A percentile compares a stretch with the other conserved stretches of the same genome.
These are phyloP conservation scores for Harringtonia aguacate DNA, from an alignment of 2,329 filamentous ascomycete genomes.

Conservation along the genomic window DNA sequence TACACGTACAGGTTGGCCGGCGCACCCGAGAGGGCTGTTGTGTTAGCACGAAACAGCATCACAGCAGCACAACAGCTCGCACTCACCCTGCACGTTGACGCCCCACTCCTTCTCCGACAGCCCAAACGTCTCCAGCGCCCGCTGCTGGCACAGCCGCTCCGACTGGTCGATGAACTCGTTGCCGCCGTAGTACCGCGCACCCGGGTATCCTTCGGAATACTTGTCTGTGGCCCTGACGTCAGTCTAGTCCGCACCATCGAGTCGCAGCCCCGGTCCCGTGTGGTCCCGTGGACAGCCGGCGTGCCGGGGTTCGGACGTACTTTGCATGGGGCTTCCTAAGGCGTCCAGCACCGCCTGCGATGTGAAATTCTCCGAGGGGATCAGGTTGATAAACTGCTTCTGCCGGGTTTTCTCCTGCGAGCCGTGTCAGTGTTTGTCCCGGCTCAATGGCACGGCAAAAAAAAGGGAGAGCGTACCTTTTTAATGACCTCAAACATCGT, in stretches of 20 bases:
- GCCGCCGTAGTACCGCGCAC: constrained; percentile 90
- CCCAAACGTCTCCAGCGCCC: constrained; percentile 79
- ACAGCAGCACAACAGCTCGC: background rate
- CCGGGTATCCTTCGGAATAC: constrained; percentile 96
- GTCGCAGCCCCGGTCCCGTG: too few relatives aligned
- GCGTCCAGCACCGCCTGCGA: constrained; percentile 88
- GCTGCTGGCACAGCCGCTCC: constrained; percentile 80
- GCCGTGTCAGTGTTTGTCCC: background rate
- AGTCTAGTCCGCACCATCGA: background rate
- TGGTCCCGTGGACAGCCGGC: too few relatives aligned
- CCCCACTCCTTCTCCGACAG: constrained; percentile 84
- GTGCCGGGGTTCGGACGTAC: constrained; percentile 33
- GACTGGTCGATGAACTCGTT: constrained; percentile 93
- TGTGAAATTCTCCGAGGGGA: constrained; percentile 92
- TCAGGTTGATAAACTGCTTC: constrained; percentile 97
- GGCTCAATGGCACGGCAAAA: background rate
- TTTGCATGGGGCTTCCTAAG: constrained; percentile 90
- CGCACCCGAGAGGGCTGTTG: constrained; percentile 63
- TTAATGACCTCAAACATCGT: constrained; percentile 81
- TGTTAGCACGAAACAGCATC: constrained; percentile 8
- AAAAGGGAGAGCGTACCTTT: constrained; percentile 48
- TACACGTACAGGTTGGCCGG: constrained; percentile 84
- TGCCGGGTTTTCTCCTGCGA: constrained; percentile 87
- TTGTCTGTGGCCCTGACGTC: constrained; percentile 50
- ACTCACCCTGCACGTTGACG: constrained; percentile 82